Evolutionary conservation across 768 basidiomycete genomes (phyloP).

Genomic region (Naganishia friedmannii): DNA sequence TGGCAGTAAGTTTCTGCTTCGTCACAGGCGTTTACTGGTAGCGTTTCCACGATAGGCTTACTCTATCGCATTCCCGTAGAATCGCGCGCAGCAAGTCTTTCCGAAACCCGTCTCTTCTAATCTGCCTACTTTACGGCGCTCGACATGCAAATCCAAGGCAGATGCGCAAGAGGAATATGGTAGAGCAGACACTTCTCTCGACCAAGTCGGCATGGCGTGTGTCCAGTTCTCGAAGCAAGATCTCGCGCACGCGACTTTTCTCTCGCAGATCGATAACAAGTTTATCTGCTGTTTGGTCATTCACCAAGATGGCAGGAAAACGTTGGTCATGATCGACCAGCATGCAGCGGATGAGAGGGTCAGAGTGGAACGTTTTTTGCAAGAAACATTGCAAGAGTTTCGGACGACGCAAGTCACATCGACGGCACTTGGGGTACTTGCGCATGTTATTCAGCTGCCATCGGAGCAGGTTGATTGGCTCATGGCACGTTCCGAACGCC

Average conservation of each 20-base stretch:
- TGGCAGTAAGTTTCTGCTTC: background rate
- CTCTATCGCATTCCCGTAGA: background rate
- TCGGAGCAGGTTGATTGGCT: conserved; percentile 55
- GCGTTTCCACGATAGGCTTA: no score
- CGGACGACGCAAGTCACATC: conserved; percentile 52
- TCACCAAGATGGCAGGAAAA: conserved; percentile 30
- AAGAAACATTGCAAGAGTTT: conserved; percentile 68
- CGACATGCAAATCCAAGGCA: background rate
- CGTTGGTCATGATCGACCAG: conserved; percentile 83
- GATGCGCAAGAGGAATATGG: background rate
- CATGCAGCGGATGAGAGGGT: conserved; percentile 98
- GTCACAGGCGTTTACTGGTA: background rate
- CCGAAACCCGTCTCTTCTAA: background rate
- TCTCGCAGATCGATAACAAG: conserved; percentile 85
- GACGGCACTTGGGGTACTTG: conserved; percentile 55
- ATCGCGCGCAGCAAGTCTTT: conserved; percentile 16
- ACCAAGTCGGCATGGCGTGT: conserved; percentile 5
- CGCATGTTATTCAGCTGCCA: conserved; percentile 66
- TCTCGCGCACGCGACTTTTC: conserved; percentile 61
- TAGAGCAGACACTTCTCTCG: background rate
- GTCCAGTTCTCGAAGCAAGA: conserved; percentile 58
- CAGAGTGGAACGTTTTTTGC: conserved; percentile 77
- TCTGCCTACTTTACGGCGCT: background rate
- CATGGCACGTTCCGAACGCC: conserved; percentile 21
- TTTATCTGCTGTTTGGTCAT: conserved; percentile 68